A percentile compares a stretch with the other conserved stretches of the same genome.
phyloP scores from a whole-genome alignment of 495 filamentous ascomycete genomes.

The Usnea hakonensis region DNA sequence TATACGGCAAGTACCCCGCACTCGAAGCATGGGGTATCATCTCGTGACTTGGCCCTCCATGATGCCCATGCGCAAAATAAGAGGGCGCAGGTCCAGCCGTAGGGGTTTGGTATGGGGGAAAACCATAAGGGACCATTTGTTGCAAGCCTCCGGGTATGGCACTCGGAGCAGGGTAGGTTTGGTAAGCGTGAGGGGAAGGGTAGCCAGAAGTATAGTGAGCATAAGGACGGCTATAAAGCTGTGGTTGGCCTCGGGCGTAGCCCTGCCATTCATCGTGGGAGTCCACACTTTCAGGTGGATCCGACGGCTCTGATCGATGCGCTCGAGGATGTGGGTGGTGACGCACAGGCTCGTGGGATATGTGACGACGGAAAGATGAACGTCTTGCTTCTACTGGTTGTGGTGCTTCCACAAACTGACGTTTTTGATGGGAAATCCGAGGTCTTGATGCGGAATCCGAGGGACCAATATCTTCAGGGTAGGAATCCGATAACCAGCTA shows the following conservation, averaged over 20 bases:
- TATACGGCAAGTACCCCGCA: conserved; percentile 38
- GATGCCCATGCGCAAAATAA: conserved; percentile 34
- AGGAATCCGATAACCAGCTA: conserved; percentile 38
- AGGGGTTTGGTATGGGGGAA: conserved; percentile 33
- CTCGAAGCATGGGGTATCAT: conserved; percentile 41
- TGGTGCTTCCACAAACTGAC: conserved; percentile 31
- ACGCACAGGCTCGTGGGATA: conserved; percentile 32
- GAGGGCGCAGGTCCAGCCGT: conserved; percentile 32
- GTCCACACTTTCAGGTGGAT: conserved; percentile 46
- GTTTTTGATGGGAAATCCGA: conserved; percentile 42
- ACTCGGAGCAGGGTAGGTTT: conserved; percentile 33
- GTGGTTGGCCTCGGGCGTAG: conserved; percentile 30
- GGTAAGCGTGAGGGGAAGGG: conserved; percentile 33
- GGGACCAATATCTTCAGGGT: conserved; percentile 63
- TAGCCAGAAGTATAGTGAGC: conserved; percentile 40
- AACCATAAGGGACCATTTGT: conserved; percentile 34
- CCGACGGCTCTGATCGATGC: conserved; percentile 44
- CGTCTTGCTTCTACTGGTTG: conserved; percentile 38
- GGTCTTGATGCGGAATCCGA: conserved; percentile 75
- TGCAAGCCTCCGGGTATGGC: conserved; percentile 35
- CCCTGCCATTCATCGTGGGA: conserved; percentile 44
- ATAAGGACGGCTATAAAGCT: conserved; percentile 28
- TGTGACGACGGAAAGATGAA: conserved; percentile 36
- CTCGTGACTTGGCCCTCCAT: conserved; percentile 38
- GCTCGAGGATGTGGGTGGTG: conserved; percentile 29